Conservation (phyloP, 148 eudicot genomes). For the Chenopodium album region DNA sequence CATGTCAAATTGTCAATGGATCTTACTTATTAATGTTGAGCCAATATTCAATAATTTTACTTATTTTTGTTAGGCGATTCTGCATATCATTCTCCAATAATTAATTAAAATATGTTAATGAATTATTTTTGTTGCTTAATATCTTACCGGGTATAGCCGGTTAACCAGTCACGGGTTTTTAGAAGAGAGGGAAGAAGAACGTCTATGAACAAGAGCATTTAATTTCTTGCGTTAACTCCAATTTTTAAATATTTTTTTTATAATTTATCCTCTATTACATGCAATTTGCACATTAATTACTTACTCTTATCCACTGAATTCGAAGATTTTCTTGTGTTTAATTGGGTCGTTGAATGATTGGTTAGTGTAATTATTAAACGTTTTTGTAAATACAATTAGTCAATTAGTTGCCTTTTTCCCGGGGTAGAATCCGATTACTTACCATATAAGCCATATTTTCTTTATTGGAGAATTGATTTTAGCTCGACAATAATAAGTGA, state of each 20-base stretch:
- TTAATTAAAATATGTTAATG: not conserved
- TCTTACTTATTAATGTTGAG: too few species aligned
- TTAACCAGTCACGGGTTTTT: constrained; percentile 13
- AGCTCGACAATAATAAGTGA: not conserved
- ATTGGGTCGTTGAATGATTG: constrained; percentile 3
- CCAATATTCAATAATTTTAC: too few species aligned
- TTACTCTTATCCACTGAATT: constrained; percentile 10
- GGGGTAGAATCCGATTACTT: not conserved
- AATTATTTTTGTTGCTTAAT: not conserved
- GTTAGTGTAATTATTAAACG: not conserved
- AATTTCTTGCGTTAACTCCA: constrained; percentile 7
- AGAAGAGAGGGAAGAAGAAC: constrained; percentile 1
- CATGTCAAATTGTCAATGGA: too few species aligned
- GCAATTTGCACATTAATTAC: constrained; percentile 12
- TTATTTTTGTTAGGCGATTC: too few species aligned
- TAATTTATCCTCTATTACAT: not conserved
- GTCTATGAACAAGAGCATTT: constrained; percentile 14
- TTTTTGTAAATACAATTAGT: not conserved
- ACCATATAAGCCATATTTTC: not conserved
- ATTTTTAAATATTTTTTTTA: not conserved
- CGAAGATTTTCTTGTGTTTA: not conserved
- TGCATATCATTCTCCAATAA: too few species aligned
- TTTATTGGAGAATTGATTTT: not conserved
- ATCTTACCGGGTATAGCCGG: constrained; percentile 22
- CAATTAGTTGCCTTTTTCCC: not conserved